Conservation (phyloP, 495 filamentous ascomycete genomes). For the Podospora anserina region DNA sequence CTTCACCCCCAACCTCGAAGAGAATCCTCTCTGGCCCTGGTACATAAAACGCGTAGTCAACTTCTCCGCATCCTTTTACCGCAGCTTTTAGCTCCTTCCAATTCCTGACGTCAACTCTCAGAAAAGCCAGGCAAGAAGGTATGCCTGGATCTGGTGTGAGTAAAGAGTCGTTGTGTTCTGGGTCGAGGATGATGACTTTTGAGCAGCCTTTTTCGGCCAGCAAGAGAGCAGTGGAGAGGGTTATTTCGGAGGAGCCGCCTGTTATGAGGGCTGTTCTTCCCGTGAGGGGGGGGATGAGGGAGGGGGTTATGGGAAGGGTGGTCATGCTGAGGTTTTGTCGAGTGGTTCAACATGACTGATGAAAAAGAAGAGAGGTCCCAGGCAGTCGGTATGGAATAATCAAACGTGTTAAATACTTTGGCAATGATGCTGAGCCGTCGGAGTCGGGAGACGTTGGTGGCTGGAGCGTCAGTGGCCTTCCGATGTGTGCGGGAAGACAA, state of each 20-base stretch:
- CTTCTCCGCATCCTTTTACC: not conserved
- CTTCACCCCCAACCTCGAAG: not conserved
- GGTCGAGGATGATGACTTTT: not conserved
- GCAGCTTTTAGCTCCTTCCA: not conserved
- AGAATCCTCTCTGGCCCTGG: not conserved
- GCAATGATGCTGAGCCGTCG: too few relatives aligned
- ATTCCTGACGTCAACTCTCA: not conserved
- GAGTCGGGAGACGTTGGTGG: too few relatives aligned
- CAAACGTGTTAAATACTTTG: not conserved
- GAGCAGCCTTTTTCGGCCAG: not conserved
- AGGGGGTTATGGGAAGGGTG: not conserved
- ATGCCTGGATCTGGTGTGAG: not conserved
- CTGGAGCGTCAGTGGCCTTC: too few relatives aligned
- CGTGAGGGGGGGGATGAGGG: not conserved
- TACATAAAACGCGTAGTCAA: not conserved
- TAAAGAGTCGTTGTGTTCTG: not conserved
- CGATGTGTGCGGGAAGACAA: too few relatives aligned
- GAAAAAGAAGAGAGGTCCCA: not conserved
- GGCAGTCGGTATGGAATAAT: too few relatives aligned
- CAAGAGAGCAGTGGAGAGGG: conserved; percentile 2
- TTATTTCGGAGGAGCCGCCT: conserved; percentile 5
- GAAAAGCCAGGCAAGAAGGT: not conserved
- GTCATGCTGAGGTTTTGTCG: not conserved
- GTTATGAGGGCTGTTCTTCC: not conserved
- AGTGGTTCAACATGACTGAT: not conserved